A percentile compares a stretch with the other conserved stretches of the same genome.
Evolutionary conservation across 2,329 filamentous ascomycete genomes (phyloP).

Genomic region (Arthrobotrys iridis): DNA sequence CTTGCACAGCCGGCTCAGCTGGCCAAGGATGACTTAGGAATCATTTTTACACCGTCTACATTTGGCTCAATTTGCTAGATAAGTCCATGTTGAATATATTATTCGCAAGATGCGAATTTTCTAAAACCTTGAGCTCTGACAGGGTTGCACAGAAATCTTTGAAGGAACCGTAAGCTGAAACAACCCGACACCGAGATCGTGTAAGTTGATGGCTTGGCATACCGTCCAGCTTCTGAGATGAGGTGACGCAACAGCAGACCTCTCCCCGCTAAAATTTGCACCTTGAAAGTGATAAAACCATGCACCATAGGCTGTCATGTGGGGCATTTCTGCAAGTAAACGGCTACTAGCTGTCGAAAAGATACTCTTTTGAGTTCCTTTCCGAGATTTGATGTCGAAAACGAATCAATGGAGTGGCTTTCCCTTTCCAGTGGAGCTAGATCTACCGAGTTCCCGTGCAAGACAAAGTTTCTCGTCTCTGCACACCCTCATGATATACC

Average conservation of each 20-base stretch:
- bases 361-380: conserved; percentile 25
- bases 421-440: conserved; percentile 40
- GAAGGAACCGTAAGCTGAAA: conserved; percentile 31
- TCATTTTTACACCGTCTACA: conserved; percentile 15
- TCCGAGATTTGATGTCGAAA: conserved; percentile 18
- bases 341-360: conserved; percentile 16
- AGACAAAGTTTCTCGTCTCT: conserved; percentile 35
- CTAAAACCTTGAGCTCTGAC: conserved; percentile 26
- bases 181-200: conserved; percentile 21
- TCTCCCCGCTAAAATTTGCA: conserved; percentile 37
- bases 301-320: conserved; percentile 38
- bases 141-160: conserved; percentile 8
- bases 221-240: conserved; percentile 18
- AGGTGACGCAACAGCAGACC: conserved; percentile 46
- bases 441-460: conserved; percentile 49
- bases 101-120: neutral
- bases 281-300: conserved; percentile 10
- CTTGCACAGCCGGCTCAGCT: conserved; percentile 40
- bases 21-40: conserved; percentile 17
- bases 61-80: conserved; percentile 24
- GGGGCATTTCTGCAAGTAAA: conserved; percentile 25
- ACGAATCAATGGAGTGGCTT: conserved; percentile 30
- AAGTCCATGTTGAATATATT: too few relatives aligned
- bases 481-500: conserved; percentile 36
- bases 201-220: conserved; percentile 35